Conservation (phyloP, 164 flowering plant genomes). For the Tetracentron sinense region DNA sequence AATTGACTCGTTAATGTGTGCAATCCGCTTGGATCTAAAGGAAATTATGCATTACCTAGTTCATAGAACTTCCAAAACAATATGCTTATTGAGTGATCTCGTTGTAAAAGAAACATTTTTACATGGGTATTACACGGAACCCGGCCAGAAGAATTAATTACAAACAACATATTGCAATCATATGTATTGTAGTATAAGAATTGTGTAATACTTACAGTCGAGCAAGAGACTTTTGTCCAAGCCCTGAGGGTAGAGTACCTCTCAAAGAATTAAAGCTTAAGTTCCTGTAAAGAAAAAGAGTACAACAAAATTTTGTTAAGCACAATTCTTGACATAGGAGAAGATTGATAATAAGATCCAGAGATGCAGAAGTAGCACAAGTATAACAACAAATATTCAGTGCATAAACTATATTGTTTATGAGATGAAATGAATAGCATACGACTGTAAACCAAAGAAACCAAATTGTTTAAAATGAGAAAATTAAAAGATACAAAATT, state of each 20-base stretch:
- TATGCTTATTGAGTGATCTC: neutral
- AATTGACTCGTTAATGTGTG: too few species aligned
- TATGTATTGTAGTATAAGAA: too few species aligned
- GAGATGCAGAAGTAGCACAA: neutral
- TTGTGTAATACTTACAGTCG: constrained; percentile 55
- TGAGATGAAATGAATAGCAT: neutral
- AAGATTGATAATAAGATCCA: neutral
- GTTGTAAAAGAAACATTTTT: neutral
- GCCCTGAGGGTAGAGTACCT: constrained; percentile 71
- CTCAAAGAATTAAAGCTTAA: constrained; percentile 77
- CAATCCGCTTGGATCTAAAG: too few species aligned
- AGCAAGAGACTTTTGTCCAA: constrained; percentile 73
- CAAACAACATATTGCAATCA: too few species aligned
- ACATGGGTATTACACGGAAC: neutral
- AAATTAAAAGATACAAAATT: too few species aligned
- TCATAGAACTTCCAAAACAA: neutral
- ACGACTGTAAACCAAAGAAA: neutral
- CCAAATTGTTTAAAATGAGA: neutral
- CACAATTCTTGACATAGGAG: neutral
- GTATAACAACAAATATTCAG: neutral
- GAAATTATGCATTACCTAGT: too few species aligned
- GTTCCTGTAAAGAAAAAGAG: constrained; percentile 52
- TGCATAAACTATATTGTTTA: neutral
- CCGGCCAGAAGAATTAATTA: too few species aligned
- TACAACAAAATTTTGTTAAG: neutral